Base-by-base conservation (phyloP, 148 eudicot species). In the Euryodendron excelsum region DNA sequence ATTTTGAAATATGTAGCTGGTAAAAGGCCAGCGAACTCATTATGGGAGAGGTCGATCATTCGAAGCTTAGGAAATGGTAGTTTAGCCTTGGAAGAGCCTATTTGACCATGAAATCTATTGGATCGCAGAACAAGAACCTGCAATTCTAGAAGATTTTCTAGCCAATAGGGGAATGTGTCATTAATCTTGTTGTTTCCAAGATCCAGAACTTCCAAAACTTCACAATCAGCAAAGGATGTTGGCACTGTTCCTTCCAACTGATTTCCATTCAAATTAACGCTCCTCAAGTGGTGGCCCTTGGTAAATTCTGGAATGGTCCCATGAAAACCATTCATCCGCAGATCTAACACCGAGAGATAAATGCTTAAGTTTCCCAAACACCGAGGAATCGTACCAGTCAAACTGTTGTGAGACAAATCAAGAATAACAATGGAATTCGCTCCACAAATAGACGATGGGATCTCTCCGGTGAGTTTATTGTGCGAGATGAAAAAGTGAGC, bases 121-220 rank as follows among this genome's bases (percentile, higher is more conserved):
- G 41, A 69, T 45, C 5, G 39, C 44, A 69, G 17, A 47, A 78
- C 63, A 63, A 75, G 78, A 72, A 76, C 71, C 67, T 74, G 45
- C 41, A 45, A 60, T 37, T 79, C 66, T 21, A 25, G 28, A 66
- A 76, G 60, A 79, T 50, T 30, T 12, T 58, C 60, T 14, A n/a
- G n/a, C n/a, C n/a, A n/a, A n/a, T 25, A 7, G 2, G 88, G 81
- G 13, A 82, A 77, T 23, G 41, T 17, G 25, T 77, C 85, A 21
- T 50, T 65, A 45, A 82, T 41, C 14, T 77, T 67, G 64, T 87
- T 87, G 65, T 80, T 77, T 11, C 80, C 82, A 4, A 82, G 52
- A 68, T 84, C 81, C 31, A 82, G 75, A 63, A 65, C 36, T 70
- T 83, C 52, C 31, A 87, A 66, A 2, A 17, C 5, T 20, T 53